These are phyloP conservation scores for Metschnikowia lachancei DNA, from an alignment of 805 yeast species.

Conservation along the genomic window DNA sequence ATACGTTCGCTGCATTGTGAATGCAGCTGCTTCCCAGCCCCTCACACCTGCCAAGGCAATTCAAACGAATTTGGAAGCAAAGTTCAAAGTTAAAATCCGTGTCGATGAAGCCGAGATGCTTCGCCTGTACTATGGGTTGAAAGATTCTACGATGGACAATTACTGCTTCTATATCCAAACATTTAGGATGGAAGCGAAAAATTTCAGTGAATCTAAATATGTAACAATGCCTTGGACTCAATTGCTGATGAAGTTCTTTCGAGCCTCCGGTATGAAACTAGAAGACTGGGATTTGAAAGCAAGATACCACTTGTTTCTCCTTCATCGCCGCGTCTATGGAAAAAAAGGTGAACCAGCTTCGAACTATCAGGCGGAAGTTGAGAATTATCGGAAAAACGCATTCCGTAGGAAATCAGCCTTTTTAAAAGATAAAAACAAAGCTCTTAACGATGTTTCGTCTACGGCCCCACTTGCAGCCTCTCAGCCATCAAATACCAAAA, in stretches of 20 bases:
- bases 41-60: conserved; percentile 8
- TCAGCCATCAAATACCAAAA: background rate
- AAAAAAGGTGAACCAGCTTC: conserved; percentile 17
- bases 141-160: conserved; percentile 3
- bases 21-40: conserved; percentile 10
- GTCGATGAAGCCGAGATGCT: conserved; percentile 18
- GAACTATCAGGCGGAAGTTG: conserved; percentile 14
- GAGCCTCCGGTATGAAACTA: conserved; percentile 8
- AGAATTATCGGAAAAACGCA: conserved; percentile 3
- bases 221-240: conserved; percentile 19
- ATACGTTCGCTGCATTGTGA: conserved; percentile 13
- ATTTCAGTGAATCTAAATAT: conserved; percentile 7
- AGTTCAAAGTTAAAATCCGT: conserved; percentile 8
- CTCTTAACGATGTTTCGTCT: background rate
- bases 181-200: conserved; percentile 15
- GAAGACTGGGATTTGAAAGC: conserved; percentile 20
- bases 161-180: conserved; percentile 15
- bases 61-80: conserved; percentile 8
- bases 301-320: conserved; percentile 15
- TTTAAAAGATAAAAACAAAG: background rate
- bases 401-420: conserved; percentile 1
- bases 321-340: conserved; percentile 18
- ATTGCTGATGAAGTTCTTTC: conserved; percentile 11
- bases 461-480: background rate
- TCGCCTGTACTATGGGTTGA: conserved; percentile 19